These are phyloP conservation scores for Pichia sp. DNA, from an alignment of 1,139 yeast species.

Conservation along the genomic window DNA sequence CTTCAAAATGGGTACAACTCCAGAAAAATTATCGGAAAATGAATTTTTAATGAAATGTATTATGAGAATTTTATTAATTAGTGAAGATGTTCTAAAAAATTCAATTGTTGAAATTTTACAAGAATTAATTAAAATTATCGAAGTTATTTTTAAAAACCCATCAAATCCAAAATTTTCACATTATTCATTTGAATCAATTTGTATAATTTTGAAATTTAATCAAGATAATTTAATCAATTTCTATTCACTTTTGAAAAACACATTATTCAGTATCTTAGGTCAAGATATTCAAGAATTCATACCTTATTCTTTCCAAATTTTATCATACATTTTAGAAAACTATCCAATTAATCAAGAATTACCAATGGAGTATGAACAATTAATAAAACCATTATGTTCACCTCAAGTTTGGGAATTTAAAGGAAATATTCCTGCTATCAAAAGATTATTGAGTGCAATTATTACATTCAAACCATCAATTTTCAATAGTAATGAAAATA, in stretches of 20 bases:
- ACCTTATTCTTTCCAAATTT: conserved; percentile 85
- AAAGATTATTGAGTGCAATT: conserved; percentile 70
- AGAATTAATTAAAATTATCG: conserved; percentile 65
- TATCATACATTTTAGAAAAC: conserved; percentile 69
- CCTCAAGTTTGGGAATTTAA: conserved; percentile 89
- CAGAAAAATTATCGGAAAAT: conserved; percentile 91
- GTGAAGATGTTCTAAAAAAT: conserved; percentile 54
- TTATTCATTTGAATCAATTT: conserved; percentile 82
- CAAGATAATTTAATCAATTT: conserved; percentile 35
- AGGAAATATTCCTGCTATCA: conserved; percentile 91
- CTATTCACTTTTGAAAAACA: conserved; percentile 58
- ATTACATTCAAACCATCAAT: conserved; percentile 54
- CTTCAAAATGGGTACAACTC: conserved; percentile 52
- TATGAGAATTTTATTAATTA: conserved; percentile 74
- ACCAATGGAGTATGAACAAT: conserved; percentile 58
- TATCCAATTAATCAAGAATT: conserved; percentile 46
- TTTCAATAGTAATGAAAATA: conserved; percentile 39
- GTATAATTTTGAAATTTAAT: conserved; percentile 61
- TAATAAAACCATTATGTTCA: conserved; percentile 76
- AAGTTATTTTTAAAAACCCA: conserved; percentile 77
- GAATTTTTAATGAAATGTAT: conserved; percentile 86
- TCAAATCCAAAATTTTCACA: conserved; percentile 93
- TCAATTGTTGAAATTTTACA: conserved; percentile 46
- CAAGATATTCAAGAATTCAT: conserved; percentile 91
- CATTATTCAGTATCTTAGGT: conserved; percentile 59